Base-by-base conservation (phyloP, 2,329 filamentous ascomycete genomes). In the Epichloe bromicola region DNA sequence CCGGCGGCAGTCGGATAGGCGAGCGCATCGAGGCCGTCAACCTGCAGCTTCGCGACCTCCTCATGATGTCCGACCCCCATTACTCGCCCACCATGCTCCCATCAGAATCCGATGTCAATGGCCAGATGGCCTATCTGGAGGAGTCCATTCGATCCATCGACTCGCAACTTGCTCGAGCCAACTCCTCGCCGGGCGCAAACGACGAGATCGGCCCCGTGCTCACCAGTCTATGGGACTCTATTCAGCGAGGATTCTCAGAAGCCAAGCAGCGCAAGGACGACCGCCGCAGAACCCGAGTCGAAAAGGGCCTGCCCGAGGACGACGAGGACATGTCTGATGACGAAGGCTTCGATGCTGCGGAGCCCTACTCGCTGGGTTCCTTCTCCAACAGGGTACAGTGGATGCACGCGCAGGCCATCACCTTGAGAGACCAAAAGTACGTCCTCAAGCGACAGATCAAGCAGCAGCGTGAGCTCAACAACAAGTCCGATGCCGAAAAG, bases 371-470 rank as follows among this genome's bases (percentile, higher is more conserved):
- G 2, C 70, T 95, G 4, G 73, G 77, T 20, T 86, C 83, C 19
- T 94, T 97, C 64, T 84, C 82, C 15, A 72, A 79, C 8, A 88
- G 87, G 60, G 82, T 97, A 1, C 84, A 89, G 60, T 85, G 82
- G 69, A 71, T 96, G 4, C 88, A 89, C 62, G 74, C 76, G 40
- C 85, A 88, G 53, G 79, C 88, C n/a, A 85, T 83, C 17, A 79
- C 79, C 19, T 72, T 96, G 37, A 83, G 87, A 55, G 87, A 95
- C 59, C 90, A 97, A 63, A 94, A 95, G 64, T 80, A 82, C 46
- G 90, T 95, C 20, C 75, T 97, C 8, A 85, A 91, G 61, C 82
- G 89, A 42, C 90, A 97, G 65, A 91, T 96, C 61, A 91, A 95
- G 69, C 90, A 97, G 64, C 91, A 97, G 68, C 85, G 90, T 53